phyloP scores from a whole-genome alignment of 768 basidiomycete genomes.

The Boletus sp. region DNA sequence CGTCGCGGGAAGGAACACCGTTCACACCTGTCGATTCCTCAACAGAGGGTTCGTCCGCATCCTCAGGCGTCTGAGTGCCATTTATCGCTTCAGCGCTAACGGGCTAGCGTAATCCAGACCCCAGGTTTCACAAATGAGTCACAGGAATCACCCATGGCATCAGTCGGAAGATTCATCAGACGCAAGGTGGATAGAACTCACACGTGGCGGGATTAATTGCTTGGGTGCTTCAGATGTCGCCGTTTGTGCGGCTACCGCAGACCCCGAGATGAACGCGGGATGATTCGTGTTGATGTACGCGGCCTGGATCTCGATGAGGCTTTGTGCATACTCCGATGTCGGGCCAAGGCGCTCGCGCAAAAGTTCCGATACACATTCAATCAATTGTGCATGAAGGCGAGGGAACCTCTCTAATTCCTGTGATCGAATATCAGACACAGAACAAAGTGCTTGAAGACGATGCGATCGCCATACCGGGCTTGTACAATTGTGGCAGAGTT shows the following conservation, averaged over 20 bases:
- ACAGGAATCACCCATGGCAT: conserved; percentile 13
- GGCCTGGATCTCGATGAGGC: conserved; percentile 93
- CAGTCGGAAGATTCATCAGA: conserved; percentile 8
- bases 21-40: conserved; percentile 55
- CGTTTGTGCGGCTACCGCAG: conserved; percentile 58
- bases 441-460: not conserved
- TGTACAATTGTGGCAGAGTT: conserved; percentile 99
- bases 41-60: conserved; percentile 62
- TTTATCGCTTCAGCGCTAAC: conserved; percentile 61
- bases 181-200: conserved; percentile 34
- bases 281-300: conserved; percentile 99
- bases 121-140: conserved; percentile 8
- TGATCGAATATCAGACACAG: conserved; percentile 10
- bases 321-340: conserved; percentile 94
- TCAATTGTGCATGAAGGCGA: conserved; percentile 83
- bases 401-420: conserved; percentile 97
- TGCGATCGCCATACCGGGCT: conserved; percentile 56
- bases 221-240: conserved; percentile 39
- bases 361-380: conserved; percentile 96
- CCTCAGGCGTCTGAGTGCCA: conserved; percentile 47
- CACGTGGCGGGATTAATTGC: conserved; percentile 47
- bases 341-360: conserved; percentile 93
- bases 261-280: conserved; percentile 86
- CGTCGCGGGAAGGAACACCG: conserved; percentile 49
- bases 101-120: conserved; percentile 41